phyloP scores from a whole-genome alignment of 1,284 basidiomycete genomes.

The Malassezia equina region DNA sequence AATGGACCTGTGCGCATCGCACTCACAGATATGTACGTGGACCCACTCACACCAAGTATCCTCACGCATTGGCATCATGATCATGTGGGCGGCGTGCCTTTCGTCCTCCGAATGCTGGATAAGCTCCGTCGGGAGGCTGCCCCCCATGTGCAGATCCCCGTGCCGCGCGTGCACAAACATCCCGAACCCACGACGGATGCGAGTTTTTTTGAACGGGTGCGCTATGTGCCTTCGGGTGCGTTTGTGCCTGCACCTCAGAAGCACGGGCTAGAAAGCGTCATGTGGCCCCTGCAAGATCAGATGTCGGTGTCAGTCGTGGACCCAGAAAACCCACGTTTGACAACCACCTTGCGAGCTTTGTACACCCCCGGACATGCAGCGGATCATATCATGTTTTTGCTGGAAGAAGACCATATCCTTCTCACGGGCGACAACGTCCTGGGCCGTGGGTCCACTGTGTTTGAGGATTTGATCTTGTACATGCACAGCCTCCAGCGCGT shows the following conservation, averaged over 20 bases:
- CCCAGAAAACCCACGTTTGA: constrained; percentile 47
- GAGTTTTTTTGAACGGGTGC: constrained; percentile 74
- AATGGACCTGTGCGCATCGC: constrained; percentile 18
- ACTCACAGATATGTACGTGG: constrained; percentile 29
- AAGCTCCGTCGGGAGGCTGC: constrained; percentile 34
- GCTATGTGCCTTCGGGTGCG: constrained; percentile 67
- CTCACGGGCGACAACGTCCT: constrained; percentile 82
- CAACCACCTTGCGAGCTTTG: constrained; percentile 54
- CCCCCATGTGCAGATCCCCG: constrained; percentile 27
- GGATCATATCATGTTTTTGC: constrained; percentile 63
- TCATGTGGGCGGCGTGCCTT: constrained; percentile 67
- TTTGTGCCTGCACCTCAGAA: constrained; percentile 50
- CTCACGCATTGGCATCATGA: constrained; percentile 84
- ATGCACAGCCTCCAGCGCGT: constrained; percentile 61
- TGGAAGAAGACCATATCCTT: constrained; percentile 54
- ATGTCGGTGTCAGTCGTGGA: constrained; percentile 7
- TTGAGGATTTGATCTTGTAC: constrained; percentile 71
- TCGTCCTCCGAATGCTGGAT: constrained; percentile 61
- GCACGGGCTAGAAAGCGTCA: constrained; percentile 21
- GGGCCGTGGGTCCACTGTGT: constrained; percentile 80
- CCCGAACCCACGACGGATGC: constrained; percentile 49
- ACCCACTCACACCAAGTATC: constrained; percentile 59
- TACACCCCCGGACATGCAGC: constrained; percentile 83
- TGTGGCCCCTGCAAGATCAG: constrained; percentile 16
- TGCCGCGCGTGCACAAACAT: constrained; percentile 51